These are phyloP conservation scores for Curvularia verruculosa DNA, from an alignment of 2,329 filamentous ascomycete species.

Conservation along the genomic window DNA sequence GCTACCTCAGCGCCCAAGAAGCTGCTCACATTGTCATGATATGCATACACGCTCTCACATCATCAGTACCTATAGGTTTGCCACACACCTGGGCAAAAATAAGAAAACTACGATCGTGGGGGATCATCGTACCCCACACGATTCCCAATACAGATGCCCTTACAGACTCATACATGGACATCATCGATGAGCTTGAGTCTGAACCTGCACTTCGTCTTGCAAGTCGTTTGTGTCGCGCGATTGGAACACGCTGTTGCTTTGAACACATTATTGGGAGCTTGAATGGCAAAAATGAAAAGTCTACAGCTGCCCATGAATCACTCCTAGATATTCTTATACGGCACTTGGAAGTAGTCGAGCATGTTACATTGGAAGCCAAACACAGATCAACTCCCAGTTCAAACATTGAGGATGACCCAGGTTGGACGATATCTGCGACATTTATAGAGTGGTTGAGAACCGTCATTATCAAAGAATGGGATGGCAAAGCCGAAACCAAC, in stretches of 20 bases:
- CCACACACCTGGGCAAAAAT: conserved; percentile 46
- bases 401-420: conserved; percentile 34
- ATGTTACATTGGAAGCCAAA: conserved; percentile 28
- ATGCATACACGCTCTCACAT: conserved; percentile 50
- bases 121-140: conserved; percentile 39
- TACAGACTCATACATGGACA: conserved; percentile 40
- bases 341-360: conserved; percentile 37
- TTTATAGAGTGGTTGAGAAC: conserved; percentile 74
- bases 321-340: conserved; percentile 29
- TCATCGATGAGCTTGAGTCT: conserved; percentile 56
- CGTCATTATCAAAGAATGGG: conserved; percentile 79
- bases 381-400: conserved; percentile 23
- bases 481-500: conserved; percentile 72
- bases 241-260: conserved; percentile 58
- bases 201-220: conserved; percentile 59
- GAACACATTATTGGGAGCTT: conserved; percentile 53
- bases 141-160: conserved; percentile 29
- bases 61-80: conserved; percentile 39
- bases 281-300: neutral
- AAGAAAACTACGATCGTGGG: conserved; percentile 47
- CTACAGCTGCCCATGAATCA: neutral
- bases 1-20: conserved; percentile 43
- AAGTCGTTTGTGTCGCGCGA: conserved; percentile 56
- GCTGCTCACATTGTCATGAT: conserved; percentile 52
- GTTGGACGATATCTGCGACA: conserved; percentile 45